These are phyloP conservation scores for Apiospora sp. DNA, from an alignment of 2,329 filamentous ascomycete species.

Conservation along the genomic window DNA sequence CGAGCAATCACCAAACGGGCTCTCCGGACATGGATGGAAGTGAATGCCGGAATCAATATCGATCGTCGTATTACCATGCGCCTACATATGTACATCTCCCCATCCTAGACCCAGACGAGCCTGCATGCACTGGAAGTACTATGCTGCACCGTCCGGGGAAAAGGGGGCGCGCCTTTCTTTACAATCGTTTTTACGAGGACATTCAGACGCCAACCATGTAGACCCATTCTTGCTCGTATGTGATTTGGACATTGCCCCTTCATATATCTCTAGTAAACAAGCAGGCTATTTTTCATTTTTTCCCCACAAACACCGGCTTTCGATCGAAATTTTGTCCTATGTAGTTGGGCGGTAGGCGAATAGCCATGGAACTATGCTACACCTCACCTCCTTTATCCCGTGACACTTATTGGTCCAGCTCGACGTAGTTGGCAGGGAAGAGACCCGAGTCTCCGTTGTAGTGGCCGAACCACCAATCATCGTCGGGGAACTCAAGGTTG, in stretches of 20 bases:
- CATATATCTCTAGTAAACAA: constrained; percentile 21
- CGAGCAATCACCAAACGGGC: constrained; percentile 11
- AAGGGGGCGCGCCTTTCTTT: neutral
- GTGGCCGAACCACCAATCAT: constrained; percentile 98
- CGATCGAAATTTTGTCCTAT: constrained; percentile 10
- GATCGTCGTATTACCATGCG: neutral
- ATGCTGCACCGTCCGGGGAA: neutral
- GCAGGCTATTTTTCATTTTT: constrained; percentile 20
- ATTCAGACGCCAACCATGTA: neutral
- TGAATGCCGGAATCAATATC: neutral
- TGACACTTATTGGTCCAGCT: constrained; percentile 54
- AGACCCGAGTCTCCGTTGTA: constrained; percentile 82
- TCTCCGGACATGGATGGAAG: neutral
- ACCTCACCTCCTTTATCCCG: neutral
- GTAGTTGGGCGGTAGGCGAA: neutral
- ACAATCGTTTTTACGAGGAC: too few species aligned
- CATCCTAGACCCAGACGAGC: neutral
- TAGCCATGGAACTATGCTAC: neutral
- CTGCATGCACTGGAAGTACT: neutral
- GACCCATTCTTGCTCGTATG: neutral
- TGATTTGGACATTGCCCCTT: constrained; percentile 7
- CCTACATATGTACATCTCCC: neutral
- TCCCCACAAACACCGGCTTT: constrained; percentile 9
- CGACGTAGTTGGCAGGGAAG: constrained; percentile 80
- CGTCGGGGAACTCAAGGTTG: constrained; percentile 91